Evolutionary conservation across 1,284 basidiomycete genomes (phyloP), one percentile per base, ranked within the genome.

Genomic region (Omphalotus olearius): DNA sequence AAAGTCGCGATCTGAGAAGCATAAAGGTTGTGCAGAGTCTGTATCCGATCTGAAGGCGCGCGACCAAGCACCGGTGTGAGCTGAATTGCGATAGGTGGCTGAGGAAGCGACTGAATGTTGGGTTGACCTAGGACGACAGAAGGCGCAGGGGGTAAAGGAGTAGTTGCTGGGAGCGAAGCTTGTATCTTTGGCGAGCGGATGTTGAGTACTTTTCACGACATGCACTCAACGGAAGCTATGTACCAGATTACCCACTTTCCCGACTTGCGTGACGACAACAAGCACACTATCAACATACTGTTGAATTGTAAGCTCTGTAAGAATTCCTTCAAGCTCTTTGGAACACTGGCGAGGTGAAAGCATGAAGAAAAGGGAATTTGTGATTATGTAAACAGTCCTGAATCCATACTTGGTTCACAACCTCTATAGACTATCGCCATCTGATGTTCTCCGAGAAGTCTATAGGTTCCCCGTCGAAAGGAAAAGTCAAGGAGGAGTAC

Each of bases 241-340:
- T 64, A 94, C 91, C 69, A 97, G 64, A 62, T 79, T 85, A 51
- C 93, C 93, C 11, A 95, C 83, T 79, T 92, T 93, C 26, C 89
- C 90, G 49, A 90, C 61, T 68, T 96, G 94, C 1, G 92, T 93
- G 47, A 97, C 75, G 25, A 95, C 71, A 16, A 96, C 82, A 17
- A 97, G 70, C 7, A 84, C 72, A 36, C 91, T 78, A 68, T 97
- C 93, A 47, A 80, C 79, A 64, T 83, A 96, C 0, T 73, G 70
- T 61, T 95, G 91, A 1, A 95, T 65, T 28, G 93, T 57, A 13
- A 95, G 69, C 54, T 94, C 85, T 1, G 91, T 96, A 5, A 67
- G 66, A 16, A 75, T 64, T 13, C 80, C 88, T 46, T 79, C 66
- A 9, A 93, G 63, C 52, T 60, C 76, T 66, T 43, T 75, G 61